These are phyloP conservation scores for Medicago lupulina DNA, from an alignment of 306 rosid genomes.

Conservation along the genomic window DNA sequence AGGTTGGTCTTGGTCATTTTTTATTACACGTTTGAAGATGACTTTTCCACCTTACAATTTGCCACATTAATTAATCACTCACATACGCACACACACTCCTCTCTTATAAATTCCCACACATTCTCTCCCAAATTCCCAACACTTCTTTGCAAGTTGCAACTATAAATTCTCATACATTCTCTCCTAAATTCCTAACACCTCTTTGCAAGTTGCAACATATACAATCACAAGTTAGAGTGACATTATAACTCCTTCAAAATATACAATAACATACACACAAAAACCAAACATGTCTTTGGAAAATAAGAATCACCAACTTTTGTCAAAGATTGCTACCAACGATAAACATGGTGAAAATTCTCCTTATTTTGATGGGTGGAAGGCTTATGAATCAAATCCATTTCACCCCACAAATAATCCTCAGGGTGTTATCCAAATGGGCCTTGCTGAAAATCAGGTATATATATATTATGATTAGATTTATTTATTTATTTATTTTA, in stretches of 20 bases:
- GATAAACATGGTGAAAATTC: conserved; percentile 80
- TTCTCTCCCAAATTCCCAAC: conserved; percentile 14
- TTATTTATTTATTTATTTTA: too few relatives aligned
- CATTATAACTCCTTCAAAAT: background rate
- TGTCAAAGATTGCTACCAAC: conserved; percentile 76
- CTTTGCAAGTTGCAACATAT: background rate
- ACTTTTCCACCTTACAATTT: conserved; percentile 33
- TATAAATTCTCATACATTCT: conserved; percentile 40
- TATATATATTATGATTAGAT: background rate
- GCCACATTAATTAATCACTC: conserved; percentile 16
- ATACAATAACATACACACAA: background rate
- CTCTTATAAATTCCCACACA: conserved; percentile 39
- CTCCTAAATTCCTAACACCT: conserved; percentile 12
- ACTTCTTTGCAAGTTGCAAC: background rate
- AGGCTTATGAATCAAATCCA: conserved; percentile 80
- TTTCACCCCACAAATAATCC: conserved; percentile 68
- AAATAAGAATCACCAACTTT: conserved; percentile 38
- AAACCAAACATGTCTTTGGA: conserved; percentile 40
- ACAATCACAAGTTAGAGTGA: conserved; percentile 4
- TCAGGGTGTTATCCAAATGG: conserved; percentile 90
- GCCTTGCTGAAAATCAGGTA: conserved; percentile 95
- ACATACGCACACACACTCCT: too few relatives aligned
- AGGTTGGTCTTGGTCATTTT: conserved; percentile 9
- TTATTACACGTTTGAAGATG: conserved; percentile 38
- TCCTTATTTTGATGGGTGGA: conserved; percentile 93